These are phyloP conservation scores for Craspedostauros australis DNA, from an alignment of 108 stramenopile genomes.

Conservation along the genomic window DNA sequence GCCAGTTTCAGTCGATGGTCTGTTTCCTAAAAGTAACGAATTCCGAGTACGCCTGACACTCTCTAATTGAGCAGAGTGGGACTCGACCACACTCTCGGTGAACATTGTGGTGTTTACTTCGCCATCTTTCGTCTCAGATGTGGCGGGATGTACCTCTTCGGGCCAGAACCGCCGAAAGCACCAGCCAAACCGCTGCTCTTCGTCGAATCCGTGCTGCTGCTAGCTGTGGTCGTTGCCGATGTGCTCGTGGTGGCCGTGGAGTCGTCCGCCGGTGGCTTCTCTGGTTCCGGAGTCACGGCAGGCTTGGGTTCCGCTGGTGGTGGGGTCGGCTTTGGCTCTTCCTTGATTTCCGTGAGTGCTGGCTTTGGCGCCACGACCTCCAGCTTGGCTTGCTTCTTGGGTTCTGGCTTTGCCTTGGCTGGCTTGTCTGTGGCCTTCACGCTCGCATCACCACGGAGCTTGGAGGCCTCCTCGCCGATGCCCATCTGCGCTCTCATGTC, in stretches of 20 bases:
- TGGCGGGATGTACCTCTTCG: conserved; percentile 50
- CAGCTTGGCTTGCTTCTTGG: conserved; percentile 16
- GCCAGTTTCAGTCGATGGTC: no score
- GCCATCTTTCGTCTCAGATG: conserved; percentile 49
- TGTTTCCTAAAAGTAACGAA: no score
- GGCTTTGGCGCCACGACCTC: conserved; percentile 12
- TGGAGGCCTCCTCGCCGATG: conserved; percentile 43
- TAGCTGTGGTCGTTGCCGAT: background rate
- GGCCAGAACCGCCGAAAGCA: conserved; percentile 8
- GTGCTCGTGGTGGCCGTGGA: conserved; percentile 17
- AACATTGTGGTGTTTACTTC: background rate
- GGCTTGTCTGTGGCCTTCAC: conserved; percentile 50
- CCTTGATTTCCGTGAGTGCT: background rate
- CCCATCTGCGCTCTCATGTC: conserved; percentile 78
- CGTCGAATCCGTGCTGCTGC: background rate
- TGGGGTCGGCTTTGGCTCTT: background rate
- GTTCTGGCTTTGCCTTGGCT: conserved; percentile 25
- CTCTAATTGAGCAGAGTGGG: no score
- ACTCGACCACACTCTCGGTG: no score
- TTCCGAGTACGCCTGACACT: no score
- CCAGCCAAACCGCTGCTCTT: background rate
- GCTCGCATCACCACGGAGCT: conserved; percentile 76
- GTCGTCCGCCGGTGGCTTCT: conserved; percentile 9
- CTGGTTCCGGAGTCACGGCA: background rate
- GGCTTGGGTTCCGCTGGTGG: conserved; percentile 2